phyloP scores from a whole-genome alignment of 495 filamentous ascomycete genomes.

The Chaetomium fimeti region DNA sequence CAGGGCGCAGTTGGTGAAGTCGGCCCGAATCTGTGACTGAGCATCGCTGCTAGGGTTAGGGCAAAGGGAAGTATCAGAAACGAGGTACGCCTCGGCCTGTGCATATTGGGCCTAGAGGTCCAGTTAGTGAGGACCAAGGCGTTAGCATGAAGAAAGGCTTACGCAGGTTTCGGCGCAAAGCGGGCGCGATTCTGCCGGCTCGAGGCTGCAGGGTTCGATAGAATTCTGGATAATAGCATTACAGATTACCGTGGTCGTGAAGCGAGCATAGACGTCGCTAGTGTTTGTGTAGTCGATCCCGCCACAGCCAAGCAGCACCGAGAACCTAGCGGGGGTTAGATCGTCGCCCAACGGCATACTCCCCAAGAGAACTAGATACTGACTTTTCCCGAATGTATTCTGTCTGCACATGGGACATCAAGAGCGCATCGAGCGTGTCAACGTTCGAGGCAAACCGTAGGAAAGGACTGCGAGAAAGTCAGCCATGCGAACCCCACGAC shows the following conservation, averaged over 20 bases:
- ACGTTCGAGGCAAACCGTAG: constrained; percentile 74
- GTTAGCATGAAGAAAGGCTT: constrained; percentile 17
- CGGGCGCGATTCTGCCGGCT: constrained; percentile 61
- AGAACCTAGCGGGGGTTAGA: constrained; percentile 55
- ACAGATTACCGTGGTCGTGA: constrained; percentile 89
- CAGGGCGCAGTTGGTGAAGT: constrained; percentile 85
- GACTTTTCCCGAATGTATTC: constrained; percentile 76
- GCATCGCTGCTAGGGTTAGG: constrained; percentile 60
- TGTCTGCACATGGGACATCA: constrained; percentile 70
- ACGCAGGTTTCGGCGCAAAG: constrained; percentile 92
- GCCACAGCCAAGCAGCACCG: constrained; percentile 74
- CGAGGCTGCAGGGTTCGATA: constrained; percentile 64
- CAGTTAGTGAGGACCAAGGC: constrained; percentile 30
- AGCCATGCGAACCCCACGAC: constrained; percentile 13
- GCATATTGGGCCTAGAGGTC: constrained; percentile 69
- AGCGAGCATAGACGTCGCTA: constrained; percentile 86
- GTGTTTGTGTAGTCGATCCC: constrained; percentile 76
- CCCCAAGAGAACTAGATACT: constrained; percentile 24
- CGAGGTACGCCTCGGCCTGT: constrained; percentile 79
- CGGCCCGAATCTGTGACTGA: constrained; percentile 77
- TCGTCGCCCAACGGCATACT: background rate
- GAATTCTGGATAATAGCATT: constrained; percentile 95
- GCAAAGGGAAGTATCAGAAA: constrained; percentile 73
- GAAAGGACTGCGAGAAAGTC: constrained; percentile 67
- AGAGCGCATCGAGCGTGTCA: constrained; percentile 72